These are phyloP conservation scores for Umbelopsis sp. DNA, from an alignment of 192 early-diverging fungal species.

Conservation along the genomic window DNA sequence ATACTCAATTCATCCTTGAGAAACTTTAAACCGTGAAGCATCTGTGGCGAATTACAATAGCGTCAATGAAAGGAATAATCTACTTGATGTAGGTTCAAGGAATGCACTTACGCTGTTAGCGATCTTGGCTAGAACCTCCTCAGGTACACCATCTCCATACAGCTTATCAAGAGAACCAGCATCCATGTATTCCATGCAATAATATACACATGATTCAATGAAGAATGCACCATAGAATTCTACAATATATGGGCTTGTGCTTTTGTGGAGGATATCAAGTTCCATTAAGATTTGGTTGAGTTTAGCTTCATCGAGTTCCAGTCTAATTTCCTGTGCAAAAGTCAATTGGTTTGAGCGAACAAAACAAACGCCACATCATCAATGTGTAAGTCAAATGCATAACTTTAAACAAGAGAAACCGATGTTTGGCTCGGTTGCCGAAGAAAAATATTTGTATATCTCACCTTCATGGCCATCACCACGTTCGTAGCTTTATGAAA, in stretches of 20 bases:
- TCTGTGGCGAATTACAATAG: constrained; percentile 42
- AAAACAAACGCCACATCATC: constrained; percentile 5
- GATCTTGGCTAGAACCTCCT: constrained; percentile 77
- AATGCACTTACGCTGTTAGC: constrained; percentile 61
- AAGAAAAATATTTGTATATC: background rate
- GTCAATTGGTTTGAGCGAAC: background rate
- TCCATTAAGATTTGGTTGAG: constrained; percentile 97
- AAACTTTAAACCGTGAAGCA: constrained; percentile 82
- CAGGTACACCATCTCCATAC: constrained; percentile 80
- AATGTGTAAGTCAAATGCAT: too few species aligned
- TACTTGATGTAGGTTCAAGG: background rate
- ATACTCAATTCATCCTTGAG: constrained; percentile 86
- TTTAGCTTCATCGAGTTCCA: constrained; percentile 87
- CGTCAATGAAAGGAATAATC: constrained; percentile 15
- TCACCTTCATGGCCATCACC: constrained; percentile 83
- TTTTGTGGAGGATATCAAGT: constrained; percentile 90
- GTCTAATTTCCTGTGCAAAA: constrained; percentile 73
- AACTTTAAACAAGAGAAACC: background rate
- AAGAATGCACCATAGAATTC: constrained; percentile 98
- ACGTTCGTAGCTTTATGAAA: constrained; percentile 85
- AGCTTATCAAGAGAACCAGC: constrained; percentile 89
- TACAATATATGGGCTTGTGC: constrained; percentile 87
- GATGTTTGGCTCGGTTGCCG: background rate
- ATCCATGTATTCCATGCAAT: constrained; percentile 99
- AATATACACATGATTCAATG: constrained; percentile 94